Conservation (phyloP, 2,329 filamentous ascomycete species). For the Trichothecium roseum region DNA sequence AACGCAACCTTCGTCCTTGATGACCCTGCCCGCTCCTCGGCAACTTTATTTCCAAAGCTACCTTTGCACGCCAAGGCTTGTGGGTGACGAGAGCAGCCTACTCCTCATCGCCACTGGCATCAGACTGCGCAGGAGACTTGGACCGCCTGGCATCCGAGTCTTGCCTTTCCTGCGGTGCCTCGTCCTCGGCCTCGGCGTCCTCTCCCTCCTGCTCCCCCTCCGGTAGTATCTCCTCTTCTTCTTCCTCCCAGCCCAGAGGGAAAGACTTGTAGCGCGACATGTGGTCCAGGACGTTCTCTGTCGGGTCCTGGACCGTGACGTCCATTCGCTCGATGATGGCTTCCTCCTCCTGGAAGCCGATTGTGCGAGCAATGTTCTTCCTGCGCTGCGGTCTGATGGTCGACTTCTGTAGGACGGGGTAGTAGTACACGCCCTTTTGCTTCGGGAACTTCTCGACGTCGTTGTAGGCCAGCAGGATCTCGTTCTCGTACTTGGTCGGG, state of each 20-base stretch:
- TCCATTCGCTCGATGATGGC: conserved; percentile 46
- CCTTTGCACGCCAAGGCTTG: too few species aligned
- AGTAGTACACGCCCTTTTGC: conserved; percentile 55
- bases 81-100: too few species aligned
- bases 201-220: conserved; percentile 16
- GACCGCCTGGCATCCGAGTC: conserved; percentile 14
- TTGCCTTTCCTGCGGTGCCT: conserved; percentile 1
- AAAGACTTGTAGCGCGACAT: conserved; percentile 42
- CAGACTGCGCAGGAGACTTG: conserved; percentile 22
- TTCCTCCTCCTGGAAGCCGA: conserved; percentile 37
- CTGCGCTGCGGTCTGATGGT: conserved; percentile 52
- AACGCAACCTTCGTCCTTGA: too few species aligned
- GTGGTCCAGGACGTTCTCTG: conserved; percentile 39
- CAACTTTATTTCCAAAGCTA: too few species aligned
- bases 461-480: conserved; percentile 49
- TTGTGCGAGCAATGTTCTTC: conserved; percentile 50
- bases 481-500: conserved; percentile 51
- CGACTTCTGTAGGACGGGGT: conserved; percentile 56
- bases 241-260: conserved; percentile 37
- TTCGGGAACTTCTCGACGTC: conserved; percentile 38
- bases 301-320: conserved; percentile 43
- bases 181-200: conserved; percentile 17
- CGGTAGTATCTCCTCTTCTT: conserved; percentile 22
- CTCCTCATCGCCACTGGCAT: conserved; percentile 38
- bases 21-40: too few species aligned